These are phyloP conservation scores for Backusella macrospora DNA, from an alignment of 192 early-diverging fungal genomes.

Conservation along the genomic window DNA sequence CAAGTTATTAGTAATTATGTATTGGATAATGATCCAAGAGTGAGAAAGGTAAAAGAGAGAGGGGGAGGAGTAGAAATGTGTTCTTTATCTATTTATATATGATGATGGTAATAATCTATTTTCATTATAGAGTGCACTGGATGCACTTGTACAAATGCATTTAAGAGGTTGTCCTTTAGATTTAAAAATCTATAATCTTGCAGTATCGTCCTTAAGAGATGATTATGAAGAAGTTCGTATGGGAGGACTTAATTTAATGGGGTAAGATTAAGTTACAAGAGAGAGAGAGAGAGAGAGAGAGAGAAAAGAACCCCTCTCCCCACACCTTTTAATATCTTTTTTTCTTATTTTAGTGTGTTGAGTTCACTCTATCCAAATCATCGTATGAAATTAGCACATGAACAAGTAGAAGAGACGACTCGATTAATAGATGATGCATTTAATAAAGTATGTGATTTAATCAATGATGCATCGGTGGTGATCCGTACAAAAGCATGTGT, in stretches of 20 bases:
- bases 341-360: conserved; percentile 33
- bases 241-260: conserved; percentile 67
- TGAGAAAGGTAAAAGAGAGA: conserved; percentile 47
- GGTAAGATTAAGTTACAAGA: conserved; percentile 39
- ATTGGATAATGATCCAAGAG: conserved; percentile 51
- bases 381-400: conserved; percentile 32
- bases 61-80: not conserved
- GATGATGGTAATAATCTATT: not conserved
- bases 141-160: conserved; percentile 52
- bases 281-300: not conserved
- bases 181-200: conserved; percentile 61
- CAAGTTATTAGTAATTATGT: conserved; percentile 53
- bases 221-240: conserved; percentile 76
- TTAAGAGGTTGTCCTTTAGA: conserved; percentile 49
- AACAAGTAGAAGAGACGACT: conserved; percentile 31
- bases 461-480: conserved; percentile 70
- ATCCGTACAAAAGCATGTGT: conserved; percentile 77
- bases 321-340: no score
- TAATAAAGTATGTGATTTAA: conserved; percentile 80
- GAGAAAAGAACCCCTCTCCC: no score
- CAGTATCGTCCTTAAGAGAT: conserved; percentile 66
- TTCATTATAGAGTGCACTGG: conserved; percentile 45
- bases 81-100: not conserved
- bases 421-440: conserved; percentile 69
- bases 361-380: conserved; percentile 37